Percentiles rank a stretch among this genome's conserved stretches.
These are phyloP conservation scores for Pisolithus orientalis DNA, from an alignment of 768 basidiomycete genomes.

Conservation along the genomic window DNA sequence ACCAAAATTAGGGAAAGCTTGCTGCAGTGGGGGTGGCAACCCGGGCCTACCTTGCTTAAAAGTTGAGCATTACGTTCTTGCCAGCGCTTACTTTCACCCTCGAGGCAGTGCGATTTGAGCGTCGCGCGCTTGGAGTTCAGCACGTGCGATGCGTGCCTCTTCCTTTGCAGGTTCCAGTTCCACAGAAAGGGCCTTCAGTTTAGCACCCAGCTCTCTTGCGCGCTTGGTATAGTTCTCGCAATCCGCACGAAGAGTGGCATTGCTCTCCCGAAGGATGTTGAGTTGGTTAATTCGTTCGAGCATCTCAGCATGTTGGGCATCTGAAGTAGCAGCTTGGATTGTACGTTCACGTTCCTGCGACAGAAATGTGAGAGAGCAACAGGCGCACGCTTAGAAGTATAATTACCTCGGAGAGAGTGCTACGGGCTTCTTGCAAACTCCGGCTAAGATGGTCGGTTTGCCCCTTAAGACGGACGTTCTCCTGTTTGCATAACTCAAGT, in stretches of 20 bases:
- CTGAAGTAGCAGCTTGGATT: constrained; percentile 61
- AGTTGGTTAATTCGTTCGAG: constrained; percentile 83
- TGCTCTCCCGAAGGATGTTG: constrained; percentile 82
- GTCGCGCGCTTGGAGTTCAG: constrained; percentile 69
- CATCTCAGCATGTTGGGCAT: constrained; percentile 77
- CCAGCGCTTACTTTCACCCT: constrained; percentile 76
- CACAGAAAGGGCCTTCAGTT: constrained; percentile 48
- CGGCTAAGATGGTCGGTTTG: constrained; percentile 72
- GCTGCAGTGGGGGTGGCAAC: neutral
- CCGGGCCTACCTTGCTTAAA: constrained; percentile 61
- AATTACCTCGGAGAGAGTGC: constrained; percentile 64
- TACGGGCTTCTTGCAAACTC: constrained; percentile 62
- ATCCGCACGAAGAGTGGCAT: constrained; percentile 76
- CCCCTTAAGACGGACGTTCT: constrained; percentile 64
- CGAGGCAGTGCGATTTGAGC: constrained; percentile 61
- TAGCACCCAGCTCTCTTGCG: constrained; percentile 57
- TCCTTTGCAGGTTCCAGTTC: constrained; percentile 76
- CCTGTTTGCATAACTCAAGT: constrained; percentile 72
- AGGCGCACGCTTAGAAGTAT: neutral
- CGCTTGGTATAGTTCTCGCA: constrained; percentile 66
- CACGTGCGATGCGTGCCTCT: constrained; percentile 55
- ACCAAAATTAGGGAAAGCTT: neutral
- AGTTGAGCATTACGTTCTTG: constrained; percentile 79
- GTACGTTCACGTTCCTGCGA: constrained; percentile 76
- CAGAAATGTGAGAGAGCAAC: constrained; percentile 2